Evolutionary conservation across 495 filamentous ascomycete species (phyloP).

Genomic region (Penicillium coprophilum): DNA sequence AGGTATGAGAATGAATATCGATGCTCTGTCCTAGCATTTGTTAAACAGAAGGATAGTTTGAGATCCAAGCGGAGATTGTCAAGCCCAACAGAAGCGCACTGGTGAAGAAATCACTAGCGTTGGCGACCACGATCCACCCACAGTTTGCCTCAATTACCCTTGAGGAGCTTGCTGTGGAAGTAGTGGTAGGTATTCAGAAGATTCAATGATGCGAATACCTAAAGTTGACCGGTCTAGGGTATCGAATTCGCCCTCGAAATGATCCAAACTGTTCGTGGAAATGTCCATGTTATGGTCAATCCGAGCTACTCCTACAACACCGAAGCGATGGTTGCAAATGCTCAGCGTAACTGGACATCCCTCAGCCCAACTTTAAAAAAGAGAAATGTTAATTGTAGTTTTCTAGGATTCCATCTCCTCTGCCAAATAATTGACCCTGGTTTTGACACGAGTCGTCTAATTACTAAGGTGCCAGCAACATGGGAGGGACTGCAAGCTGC

Average conservation of each 20-base stretch:
- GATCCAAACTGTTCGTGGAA: neutral
- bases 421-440: neutral
- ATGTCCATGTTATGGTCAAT: neutral
- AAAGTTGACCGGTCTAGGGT: neutral
- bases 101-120: too few species aligned
- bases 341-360: neutral
- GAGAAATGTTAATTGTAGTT: neutral
- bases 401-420: neutral
- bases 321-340: neutral
- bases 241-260: neutral
- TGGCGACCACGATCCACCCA: too few species aligned
- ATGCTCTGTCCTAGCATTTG: too few species aligned
- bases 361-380: too few species aligned
- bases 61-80: neutral
- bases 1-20: too few species aligned
- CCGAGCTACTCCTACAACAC: neutral
- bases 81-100: neutral
- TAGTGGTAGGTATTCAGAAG: too few species aligned
- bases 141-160: too few species aligned
- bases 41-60: neutral
- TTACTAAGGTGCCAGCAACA: too few species aligned
- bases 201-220: too few species aligned
- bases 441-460: neutral
- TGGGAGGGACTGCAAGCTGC: too few species aligned
- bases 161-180: too few species aligned